These are phyloP conservation scores for Alternaria incomplexa DNA, from an alignment of 2,329 filamentous ascomycete species.

Conservation along the genomic window DNA sequence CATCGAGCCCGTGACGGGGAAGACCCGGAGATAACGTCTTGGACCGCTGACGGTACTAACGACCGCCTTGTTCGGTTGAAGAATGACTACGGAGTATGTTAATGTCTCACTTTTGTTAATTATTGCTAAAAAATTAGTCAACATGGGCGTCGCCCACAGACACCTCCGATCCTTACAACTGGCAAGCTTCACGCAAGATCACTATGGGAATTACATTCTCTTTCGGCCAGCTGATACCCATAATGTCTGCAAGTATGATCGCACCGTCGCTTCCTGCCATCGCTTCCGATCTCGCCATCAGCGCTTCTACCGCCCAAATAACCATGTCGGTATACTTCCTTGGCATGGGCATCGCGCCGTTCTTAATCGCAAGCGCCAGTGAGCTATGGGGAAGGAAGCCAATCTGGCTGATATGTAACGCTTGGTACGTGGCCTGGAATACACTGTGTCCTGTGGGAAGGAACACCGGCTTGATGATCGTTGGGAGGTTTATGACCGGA, in stretches of 20 bases:
- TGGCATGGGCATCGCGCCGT: constrained; percentile 18
- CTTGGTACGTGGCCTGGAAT: constrained; percentile 20
- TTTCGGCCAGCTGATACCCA: constrained; percentile 19
- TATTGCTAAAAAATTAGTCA: not conserved
- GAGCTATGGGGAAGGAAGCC: constrained; percentile 17
- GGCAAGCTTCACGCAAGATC: constrained; percentile 27
- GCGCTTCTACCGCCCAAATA: constrained; percentile 14
- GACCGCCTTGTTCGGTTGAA: not conserved
- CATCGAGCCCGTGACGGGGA: not conserved
- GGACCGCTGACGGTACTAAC: not conserved
- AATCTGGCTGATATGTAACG: constrained; percentile 10
- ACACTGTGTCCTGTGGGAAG: constrained; percentile 11
- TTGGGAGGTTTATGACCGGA: constrained; percentile 16
- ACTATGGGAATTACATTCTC: constrained; percentile 13
- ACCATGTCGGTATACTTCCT: constrained; percentile 18
- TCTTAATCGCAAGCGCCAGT: constrained; percentile 11
- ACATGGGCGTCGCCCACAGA: constrained; percentile 19
- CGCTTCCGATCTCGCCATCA: constrained; percentile 10
- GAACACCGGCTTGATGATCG: constrained; percentile 12
- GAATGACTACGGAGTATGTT: not conserved
- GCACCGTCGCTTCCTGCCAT: constrained; percentile 16
- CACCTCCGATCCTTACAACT: constrained; percentile 42
- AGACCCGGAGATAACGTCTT: not conserved
- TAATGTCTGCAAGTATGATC: constrained; percentile 23
- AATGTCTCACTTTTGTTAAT: not conserved